Evolutionary conservation across 768 basidiomycete species (phyloP).

Genomic region (Rhizopogon salebrosus): DNA sequence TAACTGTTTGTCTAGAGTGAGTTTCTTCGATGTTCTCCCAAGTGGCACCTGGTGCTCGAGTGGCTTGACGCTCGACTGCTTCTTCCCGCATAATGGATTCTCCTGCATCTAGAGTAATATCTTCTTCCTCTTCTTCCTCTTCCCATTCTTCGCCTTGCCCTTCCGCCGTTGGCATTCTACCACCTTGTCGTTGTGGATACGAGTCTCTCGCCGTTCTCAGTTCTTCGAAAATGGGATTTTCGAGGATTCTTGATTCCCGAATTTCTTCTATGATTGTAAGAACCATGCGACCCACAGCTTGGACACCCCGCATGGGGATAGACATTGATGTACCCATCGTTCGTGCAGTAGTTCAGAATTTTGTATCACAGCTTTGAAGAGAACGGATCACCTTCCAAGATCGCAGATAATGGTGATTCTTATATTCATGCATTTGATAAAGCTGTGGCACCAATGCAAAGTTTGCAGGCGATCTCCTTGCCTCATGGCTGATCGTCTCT

Average conservation of each 20-base stretch:
- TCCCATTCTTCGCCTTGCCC: neutral
- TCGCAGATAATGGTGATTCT: neutral
- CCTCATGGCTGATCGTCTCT: slow-evolving; percentile 1
- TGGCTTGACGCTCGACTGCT: neutral
- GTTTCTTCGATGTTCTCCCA: neutral
- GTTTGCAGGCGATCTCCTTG: neutral
- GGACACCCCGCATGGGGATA: neutral
- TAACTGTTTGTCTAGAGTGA: neutral
- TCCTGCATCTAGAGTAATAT: neutral
- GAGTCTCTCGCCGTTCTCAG: neutral
- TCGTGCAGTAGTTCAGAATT: neutral
- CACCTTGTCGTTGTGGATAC: neutral
- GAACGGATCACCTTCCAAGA: neutral
- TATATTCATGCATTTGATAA: neutral
- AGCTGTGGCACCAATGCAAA: neutral
- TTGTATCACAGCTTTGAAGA: neutral
- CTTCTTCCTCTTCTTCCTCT: neutral
- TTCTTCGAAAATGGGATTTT: neutral
- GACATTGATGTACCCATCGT: neutral
- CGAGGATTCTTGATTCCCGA: neutral
- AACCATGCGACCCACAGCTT: neutral
- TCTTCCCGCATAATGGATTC: neutral
- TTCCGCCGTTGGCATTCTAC: too few relatives aligned
- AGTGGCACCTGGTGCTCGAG: neutral
- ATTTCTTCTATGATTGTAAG: neutral